Percentiles rank a stretch among this genome's conserved stretches.
Conservation (phyloP, 768 basidiomycete genomes). For the Russula brevipes region DNA sequence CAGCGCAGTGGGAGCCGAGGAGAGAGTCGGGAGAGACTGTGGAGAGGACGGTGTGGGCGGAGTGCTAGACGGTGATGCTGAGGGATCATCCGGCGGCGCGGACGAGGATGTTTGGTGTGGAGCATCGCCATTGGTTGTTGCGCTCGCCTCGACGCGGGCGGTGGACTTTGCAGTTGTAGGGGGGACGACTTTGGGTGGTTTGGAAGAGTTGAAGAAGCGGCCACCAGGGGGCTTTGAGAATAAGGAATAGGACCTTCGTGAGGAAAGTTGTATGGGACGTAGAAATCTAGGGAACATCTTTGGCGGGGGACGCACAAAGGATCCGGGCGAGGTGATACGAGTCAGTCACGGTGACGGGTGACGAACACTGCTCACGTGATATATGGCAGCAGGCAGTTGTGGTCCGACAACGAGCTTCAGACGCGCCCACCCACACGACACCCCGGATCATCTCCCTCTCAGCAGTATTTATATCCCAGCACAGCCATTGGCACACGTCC, state of each 20-base stretch:
- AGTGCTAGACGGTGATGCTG: not conserved
- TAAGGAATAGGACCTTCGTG: slow-evolving; percentile 62
- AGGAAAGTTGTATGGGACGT: slow-evolving; percentile 25
- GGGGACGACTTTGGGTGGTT: slow-evolving; percentile 49
- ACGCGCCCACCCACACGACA: not conserved
- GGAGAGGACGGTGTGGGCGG: not conserved
- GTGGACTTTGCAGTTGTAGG: slow-evolving; percentile 29
- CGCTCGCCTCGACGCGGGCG: slow-evolving; percentile 40
- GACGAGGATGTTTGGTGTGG: slow-evolving; percentile 12
- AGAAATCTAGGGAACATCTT: slow-evolving; percentile 22
- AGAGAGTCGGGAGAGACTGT: not conserved
- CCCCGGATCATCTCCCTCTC: not conserved
- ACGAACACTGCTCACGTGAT: too few species aligned
- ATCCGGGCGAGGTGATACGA: not conserved
- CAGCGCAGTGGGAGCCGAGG: slow-evolving; percentile 15
- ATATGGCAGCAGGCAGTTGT: not conserved
- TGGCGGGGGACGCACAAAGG: not conserved
- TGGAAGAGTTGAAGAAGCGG: slow-evolving; percentile 69
- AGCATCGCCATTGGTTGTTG: slow-evolving; percentile 32
- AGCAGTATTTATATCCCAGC: not conserved
- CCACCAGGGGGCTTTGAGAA: slow-evolving; percentile 75
- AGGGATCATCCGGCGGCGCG: slow-evolving; percentile 10
- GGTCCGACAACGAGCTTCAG: not conserved
- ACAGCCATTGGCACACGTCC: not conserved
- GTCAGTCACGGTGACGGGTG: too few species aligned